phyloP scores from a whole-genome alignment of 768 basidiomycete species.

The Hebeloma cylindrosporum region DNA sequence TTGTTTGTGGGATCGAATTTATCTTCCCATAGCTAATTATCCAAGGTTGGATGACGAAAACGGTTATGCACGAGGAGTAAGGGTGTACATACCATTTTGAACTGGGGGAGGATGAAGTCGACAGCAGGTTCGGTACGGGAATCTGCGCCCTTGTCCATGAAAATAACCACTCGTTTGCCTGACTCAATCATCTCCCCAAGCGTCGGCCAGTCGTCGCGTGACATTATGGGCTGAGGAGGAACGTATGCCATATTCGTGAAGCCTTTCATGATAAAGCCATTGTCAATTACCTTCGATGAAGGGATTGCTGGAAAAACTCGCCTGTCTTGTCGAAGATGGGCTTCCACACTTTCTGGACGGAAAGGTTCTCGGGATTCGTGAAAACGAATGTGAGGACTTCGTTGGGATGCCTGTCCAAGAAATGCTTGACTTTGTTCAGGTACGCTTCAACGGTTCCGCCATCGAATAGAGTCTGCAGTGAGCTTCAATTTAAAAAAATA shows the following conservation, averaged over 20 bases:
- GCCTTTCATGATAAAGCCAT: slow-evolving; percentile 20
- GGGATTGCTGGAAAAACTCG: slow-evolving; percentile 17
- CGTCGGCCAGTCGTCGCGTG: slow-evolving; percentile 57
- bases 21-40: slow-evolving; percentile 52
- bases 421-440: slow-evolving; percentile 50
- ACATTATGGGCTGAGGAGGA: slow-evolving; percentile 45
- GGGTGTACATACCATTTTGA: slow-evolving; percentile 42
- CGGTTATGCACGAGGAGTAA: background rate
- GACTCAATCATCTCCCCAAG: slow-evolving; percentile 56
- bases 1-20: slow-evolving; percentile 48
- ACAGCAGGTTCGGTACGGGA: slow-evolving; percentile 30
- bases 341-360: slow-evolving; percentile 46
- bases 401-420: slow-evolving; percentile 57
- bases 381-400: slow-evolving; percentile 66
- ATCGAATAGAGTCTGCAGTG: slow-evolving; percentile 42
- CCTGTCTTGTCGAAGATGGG: slow-evolving; percentile 53
- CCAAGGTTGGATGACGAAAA: background rate
- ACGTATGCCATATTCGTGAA: slow-evolving; percentile 46
- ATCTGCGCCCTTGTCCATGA: slow-evolving; percentile 52
- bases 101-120: slow-evolving; percentile 56
- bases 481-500: background rate
- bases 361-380: slow-evolving; percentile 60
- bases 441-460: slow-evolving; percentile 50
- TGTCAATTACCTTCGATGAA: background rate
- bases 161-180: slow-evolving; percentile 58